Base-by-base conservation (phyloP, 2,329 filamentous ascomycete genomes). In the Amylocarpus encephaloides region DNA sequence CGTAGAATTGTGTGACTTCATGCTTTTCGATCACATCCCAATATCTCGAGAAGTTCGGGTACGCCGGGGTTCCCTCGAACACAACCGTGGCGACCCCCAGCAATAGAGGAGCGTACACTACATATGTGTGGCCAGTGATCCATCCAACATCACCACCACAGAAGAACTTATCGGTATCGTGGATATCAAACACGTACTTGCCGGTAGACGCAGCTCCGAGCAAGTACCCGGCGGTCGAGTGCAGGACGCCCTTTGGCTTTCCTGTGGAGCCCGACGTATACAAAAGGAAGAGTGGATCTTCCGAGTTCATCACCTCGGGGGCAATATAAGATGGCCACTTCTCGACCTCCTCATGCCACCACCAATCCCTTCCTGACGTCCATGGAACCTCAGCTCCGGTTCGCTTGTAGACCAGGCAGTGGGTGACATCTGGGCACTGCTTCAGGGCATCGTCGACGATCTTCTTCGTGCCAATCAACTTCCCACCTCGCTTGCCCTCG, bases 111-210 rank as follows among this genome's bases (percentile, higher is more conserved):
- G 93, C 90, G 67, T 98, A 98, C 35, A 98, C 92, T 50, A 97
- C 92, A 64, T 98, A 98, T 19, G 93, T 95, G 73, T 98, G 93
- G 15, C 93, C 93, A 29, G 93, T 98, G 68, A 98, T 97, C 93
- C 93, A 98, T 58, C 93, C 93, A 39, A 98, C 92, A 65, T 98
- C 93, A 68, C 93, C 93, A 69, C 91, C 93, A 63, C 93, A 98
- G 79, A 97, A 97, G 79, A 93, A 96, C 57, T 81, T 82, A 70
- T 98, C 93, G 48, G 86, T 83, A 56, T 91, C 85, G 69, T 98
- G 93, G 57, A 98, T 94, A 68, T 98, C 93, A 67, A 98, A 98
- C 55, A 97, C 92, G 69, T 98, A 97, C 73, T 97, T 98, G 70
- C 91, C 92, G 11, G 93, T 98, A 63, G 86, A 79, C 32, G 93